Base-by-base conservation (phyloP, 176 grass and related monocot species). In the Rhynchospora pubera region DNA sequence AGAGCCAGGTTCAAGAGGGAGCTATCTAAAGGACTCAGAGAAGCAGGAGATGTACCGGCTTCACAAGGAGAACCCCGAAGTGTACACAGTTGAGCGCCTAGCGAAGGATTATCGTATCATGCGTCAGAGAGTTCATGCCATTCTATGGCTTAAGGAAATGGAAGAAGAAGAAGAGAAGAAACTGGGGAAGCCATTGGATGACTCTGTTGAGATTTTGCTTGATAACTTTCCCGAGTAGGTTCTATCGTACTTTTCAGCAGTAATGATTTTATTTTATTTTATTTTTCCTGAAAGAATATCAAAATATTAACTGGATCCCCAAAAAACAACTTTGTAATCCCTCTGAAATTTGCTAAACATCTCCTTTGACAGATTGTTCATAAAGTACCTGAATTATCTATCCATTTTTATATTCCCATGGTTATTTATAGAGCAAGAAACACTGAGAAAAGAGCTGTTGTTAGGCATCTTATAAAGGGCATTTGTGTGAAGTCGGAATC, bases 111-210 rank as follows among this genome's bases (percentile, higher is more conserved):
- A 85, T 77, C 85, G 93, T 67, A 85, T 96, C 62, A 99, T 96
- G 93, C 91, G 93, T 63, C 97, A 99, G 91, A 88, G 97, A 50
- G 97, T 99, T 28, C 93, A 99, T 68, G 97, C 93, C 43, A 93
- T 96, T 79, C 91, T 99, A 0, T 96, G 97, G 97, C 89, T 99
- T 79, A 99, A 93, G 82, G 87, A 91, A 77, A 91, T 96, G 93
- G 97, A 99, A 42, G 93, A 95, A 81, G 92, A 98, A 63, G 92
- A 99, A 79, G 96, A 95, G 87, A 92, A 82, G 87, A 99, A 93
- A 89, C 81, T 60, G 30, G 92, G 92, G 16, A 68, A 89, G 57
- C 96, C 92, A 44, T 84, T 96, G 58, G 97, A 96, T 82, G 91
- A 96, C 80, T 99, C 91, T 51, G 89, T 95, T 65, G 96, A 99